Evolutionary conservation across 306 rosid genomes (phyloP), one percentile per base, ranked within the genome.

Genomic region (Psophocarpus tetragonolobus): DNA sequence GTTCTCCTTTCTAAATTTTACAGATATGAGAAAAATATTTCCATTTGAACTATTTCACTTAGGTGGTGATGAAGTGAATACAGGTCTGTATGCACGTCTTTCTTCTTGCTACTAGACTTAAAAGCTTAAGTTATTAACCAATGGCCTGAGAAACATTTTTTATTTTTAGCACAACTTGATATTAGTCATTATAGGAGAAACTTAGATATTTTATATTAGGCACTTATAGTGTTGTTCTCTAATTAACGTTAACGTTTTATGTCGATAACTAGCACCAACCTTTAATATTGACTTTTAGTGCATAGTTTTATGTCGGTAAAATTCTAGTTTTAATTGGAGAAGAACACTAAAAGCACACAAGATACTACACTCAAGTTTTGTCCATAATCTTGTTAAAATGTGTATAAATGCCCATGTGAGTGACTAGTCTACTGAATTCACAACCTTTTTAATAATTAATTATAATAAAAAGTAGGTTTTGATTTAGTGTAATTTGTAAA

Each of bases 11-110:
- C 57, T 83, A 42, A 74, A 51, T 47, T 42, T 62, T 85, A 74
- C 96, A 95, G 99, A 92, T 82, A 75, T 95, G 90, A 95, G 99
- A 86, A 90, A 92, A 80, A 86, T 92, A 69, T 95, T 95, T 78
- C 98, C 97, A 79, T 95, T 95, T 36, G 99, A 92, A 90, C 94
- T 95, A 57, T 85, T 95, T 86, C 99, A 95, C 90, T 87, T 95
- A 92, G 99, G 99, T 17, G 99, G 99, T 74, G 99, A 95, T 87
- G 99, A 95, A 74, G 99, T 95, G 79, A 17, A 91, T 84, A 92
- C 99, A 84, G 90, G 99, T 88, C 79, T 87, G 89, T 83, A 90
- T 85, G 71, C 71, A 88, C 78, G 58, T 32, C 42, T 81, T 82
- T 54, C 24, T 78, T n/a, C 29, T 64, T 68, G 51, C 44, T 30